Conservation (phyloP, 495 filamentous ascomycete species). For the Schizothecium vesticola region DNA sequence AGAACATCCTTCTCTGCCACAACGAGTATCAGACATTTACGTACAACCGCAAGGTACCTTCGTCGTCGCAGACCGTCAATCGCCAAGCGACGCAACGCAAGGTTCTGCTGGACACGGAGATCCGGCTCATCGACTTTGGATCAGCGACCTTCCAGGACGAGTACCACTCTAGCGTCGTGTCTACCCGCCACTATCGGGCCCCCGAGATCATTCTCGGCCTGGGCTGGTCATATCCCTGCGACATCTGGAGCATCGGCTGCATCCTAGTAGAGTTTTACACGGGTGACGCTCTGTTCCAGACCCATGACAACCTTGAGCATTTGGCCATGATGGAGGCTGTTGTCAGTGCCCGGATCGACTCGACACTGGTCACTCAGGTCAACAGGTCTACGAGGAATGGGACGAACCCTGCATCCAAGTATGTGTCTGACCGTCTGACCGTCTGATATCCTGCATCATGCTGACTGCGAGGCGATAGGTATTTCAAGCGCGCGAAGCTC, state of each 20-base stretch:
- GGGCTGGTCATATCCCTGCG: slow-evolving; percentile 96
- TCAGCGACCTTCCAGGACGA: slow-evolving; percentile 98
- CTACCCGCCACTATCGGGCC: slow-evolving; percentile 90
- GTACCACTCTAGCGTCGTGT: slow-evolving; percentile 96
- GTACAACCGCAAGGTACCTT: slow-evolving; percentile 91
- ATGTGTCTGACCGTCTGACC: slow-evolving; percentile 32
- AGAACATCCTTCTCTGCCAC: slow-evolving; percentile 93
- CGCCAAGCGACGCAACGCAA: slow-evolving; percentile 80
- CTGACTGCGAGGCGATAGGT: slow-evolving; percentile 49
- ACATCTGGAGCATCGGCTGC: slow-evolving; percentile 99
- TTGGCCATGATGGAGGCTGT: slow-evolving; percentile 99
- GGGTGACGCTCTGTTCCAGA: slow-evolving; percentile 95
- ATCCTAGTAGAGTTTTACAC: slow-evolving; percentile 99
- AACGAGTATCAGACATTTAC: slow-evolving; percentile 92
- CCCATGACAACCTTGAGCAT: slow-evolving; percentile 96
- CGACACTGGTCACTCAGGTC: slow-evolving; percentile 69
- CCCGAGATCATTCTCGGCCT: slow-evolving; percentile 96
- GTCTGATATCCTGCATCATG: neutral
- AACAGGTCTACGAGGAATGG: slow-evolving; percentile 58
- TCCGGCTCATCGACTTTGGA: slow-evolving; percentile 95
- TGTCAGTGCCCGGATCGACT: slow-evolving; percentile 67
- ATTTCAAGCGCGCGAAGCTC: slow-evolving; percentile 76
- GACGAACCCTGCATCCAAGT: slow-evolving; percentile 77
- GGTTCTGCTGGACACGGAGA: slow-evolving; percentile 91
- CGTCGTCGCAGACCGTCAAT: slow-evolving; percentile 69